A percentile compares a stretch with the other conserved stretches of the same genome.
phyloP scores from a whole-genome alignment of 2,329 filamentous ascomycete genomes.

The Fusarium floridanum region DNA sequence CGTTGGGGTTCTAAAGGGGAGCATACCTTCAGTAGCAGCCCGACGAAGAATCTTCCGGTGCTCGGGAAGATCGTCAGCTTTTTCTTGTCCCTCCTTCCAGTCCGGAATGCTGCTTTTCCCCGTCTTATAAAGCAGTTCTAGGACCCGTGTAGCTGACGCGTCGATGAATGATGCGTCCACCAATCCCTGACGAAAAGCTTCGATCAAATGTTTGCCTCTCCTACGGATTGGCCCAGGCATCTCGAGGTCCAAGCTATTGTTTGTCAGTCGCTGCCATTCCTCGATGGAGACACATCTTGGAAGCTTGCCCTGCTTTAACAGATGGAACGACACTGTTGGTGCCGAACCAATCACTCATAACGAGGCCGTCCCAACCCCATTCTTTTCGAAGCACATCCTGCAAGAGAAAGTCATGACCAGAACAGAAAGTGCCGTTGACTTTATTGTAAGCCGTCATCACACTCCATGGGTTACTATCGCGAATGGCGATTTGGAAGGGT shows the following conservation, averaged over 20 bases:
- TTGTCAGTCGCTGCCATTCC: not conserved
- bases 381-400: slow-evolving; percentile 56
- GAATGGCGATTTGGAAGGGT: slow-evolving; percentile 58
- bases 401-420: slow-evolving; percentile 54
- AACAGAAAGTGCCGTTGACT: slow-evolving; percentile 58
- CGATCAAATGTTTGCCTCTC: slow-evolving; percentile 26
- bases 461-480: slow-evolving; percentile 52
- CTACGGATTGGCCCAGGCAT: slow-evolving; percentile 31
- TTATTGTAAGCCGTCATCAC: slow-evolving; percentile 61
- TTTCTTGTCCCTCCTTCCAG: slow-evolving; percentile 23
- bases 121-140: slow-evolving; percentile 19
- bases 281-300: too few species aligned
- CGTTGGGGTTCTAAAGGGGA: not conserved
- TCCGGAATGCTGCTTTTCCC: slow-evolving; percentile 25
- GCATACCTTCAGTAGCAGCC: slow-evolving; percentile 25
- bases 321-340: slow-evolving; percentile 44
- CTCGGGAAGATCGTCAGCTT: slow-evolving; percentile 25
- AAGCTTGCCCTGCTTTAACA: slow-evolving; percentile 42
- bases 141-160: slow-evolving; percentile 14
- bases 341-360: slow-evolving; percentile 61
- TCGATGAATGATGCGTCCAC: slow-evolving; percentile 21
- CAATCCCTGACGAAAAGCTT: slow-evolving; percentile 17
- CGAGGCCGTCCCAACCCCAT: slow-evolving; percentile 59
- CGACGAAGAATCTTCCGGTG: slow-evolving; percentile 23
- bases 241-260: slow-evolving; percentile 19